Evolutionary conservation across 768 basidiomycete genomes (phyloP).

Genomic region (Boletus huronensis): DNA sequence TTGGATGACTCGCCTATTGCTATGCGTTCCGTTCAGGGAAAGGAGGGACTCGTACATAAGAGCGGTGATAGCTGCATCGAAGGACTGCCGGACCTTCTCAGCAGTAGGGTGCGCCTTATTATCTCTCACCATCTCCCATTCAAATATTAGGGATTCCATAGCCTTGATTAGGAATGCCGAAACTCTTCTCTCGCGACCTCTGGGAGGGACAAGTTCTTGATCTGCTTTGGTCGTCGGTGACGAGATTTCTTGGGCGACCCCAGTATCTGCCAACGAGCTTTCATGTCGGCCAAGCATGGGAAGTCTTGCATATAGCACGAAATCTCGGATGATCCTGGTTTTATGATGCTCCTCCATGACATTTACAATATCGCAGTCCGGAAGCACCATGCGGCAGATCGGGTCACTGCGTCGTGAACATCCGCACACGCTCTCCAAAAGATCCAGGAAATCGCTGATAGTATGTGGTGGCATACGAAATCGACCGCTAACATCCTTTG

Average conservation of each 20-base stretch:
- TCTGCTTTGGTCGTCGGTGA: conserved; percentile 7
- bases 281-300: conserved; percentile 36
- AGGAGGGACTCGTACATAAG: conserved; percentile 70
- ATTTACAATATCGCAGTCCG: conserved; percentile 64
- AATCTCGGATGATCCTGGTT: conserved; percentile 63
- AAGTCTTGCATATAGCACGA: conserved; percentile 61
- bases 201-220: conserved; percentile 43
- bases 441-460: conserved; percentile 55
- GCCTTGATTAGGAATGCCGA: conserved; percentile 62
- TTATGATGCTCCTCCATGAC: conserved; percentile 56
- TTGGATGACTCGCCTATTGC: conserved; percentile 61
- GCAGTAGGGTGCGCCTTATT: conserved; percentile 42
- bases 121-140: conserved; percentile 46
- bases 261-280: conserved; percentile 2
- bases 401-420: conserved; percentile 45
- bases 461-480: conserved; percentile 50
- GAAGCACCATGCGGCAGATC: conserved; percentile 52
- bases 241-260: conserved; percentile 1
- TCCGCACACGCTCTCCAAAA: conserved; percentile 65
- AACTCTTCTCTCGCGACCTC: conserved; percentile 57
- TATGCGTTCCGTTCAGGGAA: conserved; percentile 57
- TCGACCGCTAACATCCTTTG: conserved; percentile 34
- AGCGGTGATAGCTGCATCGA: conserved; percentile 68
- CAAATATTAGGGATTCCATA: conserved; percentile 47
- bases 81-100: conserved; percentile 58